Evolutionary conservation across 257 asterid genomes (phyloP), one percentile per base, ranked within the genome.

Genomic region (Solanum pimpinellifolium): DNA sequence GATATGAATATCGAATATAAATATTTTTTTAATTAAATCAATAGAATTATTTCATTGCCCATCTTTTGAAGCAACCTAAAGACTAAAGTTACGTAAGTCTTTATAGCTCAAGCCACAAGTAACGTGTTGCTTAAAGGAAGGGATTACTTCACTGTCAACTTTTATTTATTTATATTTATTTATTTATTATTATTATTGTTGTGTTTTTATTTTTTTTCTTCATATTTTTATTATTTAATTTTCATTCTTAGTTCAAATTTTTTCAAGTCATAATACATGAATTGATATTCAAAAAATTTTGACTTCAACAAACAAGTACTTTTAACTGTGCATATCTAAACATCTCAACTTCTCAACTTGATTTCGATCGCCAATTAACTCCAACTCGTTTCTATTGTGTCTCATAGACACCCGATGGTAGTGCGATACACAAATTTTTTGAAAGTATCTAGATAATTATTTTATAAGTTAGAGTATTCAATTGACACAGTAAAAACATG

Each of bases 41-140:
- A 68, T 7, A 7, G n/a, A 31, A 56, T 56, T 56, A 7, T 56
- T 29, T 69, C 2, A 15, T 31, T 72, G 20, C 31, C 42, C 12
- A 29, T 47, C 42, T 29, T 49, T 31, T 81, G 69, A 81, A 49
- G 46, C 85, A 81, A 81, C 11, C 44, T 16, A 31, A 80, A 47
- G 65, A 20, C 25, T 56, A 56, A 56, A 56, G 65, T 56, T 56
- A 20, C 65, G 68, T 29, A 10, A 0, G 69, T 80, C 29, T 10
- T 80, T 47, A 47, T 80, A 47, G 49, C 20, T 49, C 21, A 46
- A 5, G 42, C 85, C 31, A 6, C 69, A 81, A 49, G 70, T 81
- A 49, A 81, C 85, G 69, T 81, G 70, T 41, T 29, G 66, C 42
- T 81, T 78, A 78, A 46, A 44, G 41, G 18, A 77, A 25, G 4